A percentile compares a stretch with the other conserved stretches of the same genome.
Evolutionary conservation across 202 grass and related monocot species (phyloP).

Genomic region (Saccharum hybrid): DNA sequence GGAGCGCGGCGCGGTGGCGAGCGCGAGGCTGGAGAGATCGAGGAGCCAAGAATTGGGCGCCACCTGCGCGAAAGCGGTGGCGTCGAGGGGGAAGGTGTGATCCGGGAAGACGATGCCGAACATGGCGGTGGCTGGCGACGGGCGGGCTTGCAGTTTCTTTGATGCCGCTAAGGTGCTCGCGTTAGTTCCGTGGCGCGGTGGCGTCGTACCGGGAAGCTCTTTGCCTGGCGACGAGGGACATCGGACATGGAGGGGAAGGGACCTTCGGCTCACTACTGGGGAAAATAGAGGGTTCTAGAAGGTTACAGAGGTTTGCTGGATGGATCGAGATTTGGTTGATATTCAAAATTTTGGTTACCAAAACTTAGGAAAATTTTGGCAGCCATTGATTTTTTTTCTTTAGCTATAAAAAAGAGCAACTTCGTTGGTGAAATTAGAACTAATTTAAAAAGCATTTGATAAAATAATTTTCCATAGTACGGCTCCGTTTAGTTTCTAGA

Average conservation of each 20-base stretch:
- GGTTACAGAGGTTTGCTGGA: not conserved
- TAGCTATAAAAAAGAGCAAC: no score
- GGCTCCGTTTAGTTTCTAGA: no score
- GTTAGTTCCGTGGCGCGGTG: conserved; percentile 1
- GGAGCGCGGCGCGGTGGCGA: conserved; percentile 54
- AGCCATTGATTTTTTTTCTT: no score
- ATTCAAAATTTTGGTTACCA: not conserved
- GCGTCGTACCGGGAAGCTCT: conserved; percentile 1
- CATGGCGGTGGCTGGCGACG: conserved; percentile 49
- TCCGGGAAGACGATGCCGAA: conserved; percentile 95
- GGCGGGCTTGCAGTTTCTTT: not conserved
- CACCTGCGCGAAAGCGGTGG: conserved; percentile 71
- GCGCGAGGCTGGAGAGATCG: conserved; percentile 62
- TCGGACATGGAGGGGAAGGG: not conserved
- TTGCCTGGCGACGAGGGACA: not conserved
- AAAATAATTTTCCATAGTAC: no score
- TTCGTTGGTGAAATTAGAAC: no score
- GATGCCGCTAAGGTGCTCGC: conserved; percentile 17
- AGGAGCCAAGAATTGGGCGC: conserved; percentile 83
- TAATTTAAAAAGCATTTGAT: no score
- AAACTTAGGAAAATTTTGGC: no score
- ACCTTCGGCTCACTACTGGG: conserved; percentile 35
- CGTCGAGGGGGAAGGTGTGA: conserved; percentile 81
- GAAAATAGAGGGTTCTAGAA: conserved; percentile 58
- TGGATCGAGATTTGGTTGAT: not conserved